Conservation (phyloP, 2,329 filamentous ascomycete genomes). For the Diaporthe sp. region DNA sequence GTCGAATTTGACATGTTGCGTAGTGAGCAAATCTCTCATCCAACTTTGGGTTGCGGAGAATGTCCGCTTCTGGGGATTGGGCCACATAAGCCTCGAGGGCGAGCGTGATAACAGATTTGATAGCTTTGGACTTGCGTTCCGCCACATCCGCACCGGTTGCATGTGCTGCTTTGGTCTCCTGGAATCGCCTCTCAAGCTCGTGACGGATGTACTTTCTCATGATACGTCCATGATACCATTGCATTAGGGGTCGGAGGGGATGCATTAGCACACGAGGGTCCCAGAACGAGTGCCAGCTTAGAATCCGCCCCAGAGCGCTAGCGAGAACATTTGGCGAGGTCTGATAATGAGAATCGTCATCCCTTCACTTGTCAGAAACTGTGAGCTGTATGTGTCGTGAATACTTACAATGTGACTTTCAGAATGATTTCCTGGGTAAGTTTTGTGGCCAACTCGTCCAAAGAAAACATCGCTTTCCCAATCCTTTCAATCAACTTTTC, state of each 20-base stretch:
- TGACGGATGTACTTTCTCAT: not conserved
- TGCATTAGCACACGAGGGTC: slow-evolving; percentile 24
- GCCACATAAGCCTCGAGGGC: slow-evolving; percentile 23
- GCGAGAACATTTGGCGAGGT: slow-evolving; percentile 12
- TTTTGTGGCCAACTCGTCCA: slow-evolving; percentile 20
- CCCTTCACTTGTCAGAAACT: not conserved
- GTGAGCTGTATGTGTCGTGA: not conserved
- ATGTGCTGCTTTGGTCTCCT: slow-evolving; percentile 1
- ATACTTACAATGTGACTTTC: slow-evolving; percentile 23
- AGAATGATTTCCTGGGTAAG: slow-evolving; percentile 10
- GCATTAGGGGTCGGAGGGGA: slow-evolving; percentile 1
- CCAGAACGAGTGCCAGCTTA: slow-evolving; percentile 23
- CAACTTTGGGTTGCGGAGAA: not conserved
- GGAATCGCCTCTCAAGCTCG: not conserved
- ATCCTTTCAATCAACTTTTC: not conserved
- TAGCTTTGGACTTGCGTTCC: not conserved
- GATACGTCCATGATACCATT: not conserved
- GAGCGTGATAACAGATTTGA: slow-evolving; percentile 18
- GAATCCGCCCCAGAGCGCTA: not conserved
- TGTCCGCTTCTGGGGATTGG: not conserved
- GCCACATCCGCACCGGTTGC: not conserved
- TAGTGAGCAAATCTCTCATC: slow-evolving; percentile 17
- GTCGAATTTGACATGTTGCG: slow-evolving; percentile 9
- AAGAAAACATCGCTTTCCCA: slow-evolving; percentile 14
- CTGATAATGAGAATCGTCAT: slow-evolving; percentile 6